These are phyloP conservation scores for Agrocybe chaxingu DNA, from an alignment of 768 basidiomycete genomes.

Conservation along the genomic window DNA sequence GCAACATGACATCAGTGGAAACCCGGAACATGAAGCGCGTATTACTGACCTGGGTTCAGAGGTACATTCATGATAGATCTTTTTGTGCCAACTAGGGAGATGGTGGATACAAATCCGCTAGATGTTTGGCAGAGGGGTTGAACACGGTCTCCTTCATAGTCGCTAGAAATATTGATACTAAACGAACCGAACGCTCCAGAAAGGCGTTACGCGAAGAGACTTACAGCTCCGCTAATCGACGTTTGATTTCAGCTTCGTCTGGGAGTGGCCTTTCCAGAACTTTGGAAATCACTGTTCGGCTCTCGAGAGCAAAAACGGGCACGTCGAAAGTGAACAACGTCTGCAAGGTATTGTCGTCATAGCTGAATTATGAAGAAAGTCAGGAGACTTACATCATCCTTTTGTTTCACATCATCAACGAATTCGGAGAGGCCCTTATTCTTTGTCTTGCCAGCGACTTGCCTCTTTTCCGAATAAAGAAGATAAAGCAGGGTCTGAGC, in stretches of 20 bases:
- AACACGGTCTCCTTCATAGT: constrained; percentile 18
- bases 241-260: constrained; percentile 38
- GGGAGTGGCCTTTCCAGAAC: constrained; percentile 49
- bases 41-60: constrained; percentile 4
- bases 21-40: not conserved
- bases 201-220: constrained; percentile 18
- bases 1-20: not conserved
- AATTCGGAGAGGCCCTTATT: constrained; percentile 56
- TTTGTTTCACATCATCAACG: constrained; percentile 38
- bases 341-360: constrained; percentile 15
- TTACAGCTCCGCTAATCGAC: constrained; percentile 47
- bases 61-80: constrained; percentile 9
- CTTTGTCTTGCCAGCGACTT: constrained; percentile 53
- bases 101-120: constrained; percentile 13
- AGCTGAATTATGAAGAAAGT: not conserved
- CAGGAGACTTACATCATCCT: constrained; percentile 36
- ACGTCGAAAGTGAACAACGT: constrained; percentile 40
- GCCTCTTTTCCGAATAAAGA: constrained; percentile 44
- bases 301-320: constrained; percentile 37
- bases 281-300: constrained; percentile 47
- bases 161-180: constrained; percentile 18
- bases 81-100: constrained; percentile 15
- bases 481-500: constrained; percentile 72
- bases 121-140: constrained; percentile 14
- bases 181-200: not conserved